Evolutionary conservation across 768 basidiomycete genomes (phyloP).

Genomic region (Amylocystis lapponica): DNA sequence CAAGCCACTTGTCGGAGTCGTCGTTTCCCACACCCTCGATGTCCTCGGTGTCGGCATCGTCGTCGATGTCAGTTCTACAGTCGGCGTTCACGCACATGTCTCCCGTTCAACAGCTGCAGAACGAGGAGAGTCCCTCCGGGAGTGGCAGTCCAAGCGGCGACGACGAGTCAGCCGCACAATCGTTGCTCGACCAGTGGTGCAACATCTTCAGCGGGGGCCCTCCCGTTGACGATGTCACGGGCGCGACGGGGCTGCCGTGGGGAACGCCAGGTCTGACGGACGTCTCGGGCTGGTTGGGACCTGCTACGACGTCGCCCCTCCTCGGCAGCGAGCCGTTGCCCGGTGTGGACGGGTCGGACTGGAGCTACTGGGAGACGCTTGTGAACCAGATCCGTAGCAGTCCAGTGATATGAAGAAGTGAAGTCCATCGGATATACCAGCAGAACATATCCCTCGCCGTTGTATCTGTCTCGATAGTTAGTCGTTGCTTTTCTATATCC

Average conservation of each 20-base stretch:
- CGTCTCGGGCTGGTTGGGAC: constrained; percentile 48
- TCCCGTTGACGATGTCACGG: constrained; percentile 22
- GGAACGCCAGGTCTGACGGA: constrained; percentile 52
- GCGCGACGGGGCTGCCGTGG: constrained; percentile 46
- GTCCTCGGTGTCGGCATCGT: not conserved
- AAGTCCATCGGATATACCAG: not conserved
- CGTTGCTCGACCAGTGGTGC: constrained; percentile 79
- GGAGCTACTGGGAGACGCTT: constrained; percentile 76
- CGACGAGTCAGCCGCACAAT: constrained; percentile 71
- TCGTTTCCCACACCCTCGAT: not conserved
- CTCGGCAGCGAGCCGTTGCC: constrained; percentile 40
- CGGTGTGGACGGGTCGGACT: constrained; percentile 61
- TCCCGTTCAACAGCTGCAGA: constrained; percentile 44
- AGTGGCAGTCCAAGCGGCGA: constrained; percentile 62
- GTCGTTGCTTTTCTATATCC: no score
- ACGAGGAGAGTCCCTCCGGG: constrained; percentile 53
- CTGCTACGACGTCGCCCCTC: constrained; percentile 25
- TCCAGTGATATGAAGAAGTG: constrained; percentile 14
- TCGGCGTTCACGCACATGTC: not conserved
- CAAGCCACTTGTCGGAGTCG: no score
- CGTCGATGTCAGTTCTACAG: not conserved
- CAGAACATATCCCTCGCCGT: not conserved
- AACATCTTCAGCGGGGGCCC: constrained; percentile 69
- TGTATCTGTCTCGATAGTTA: no score
- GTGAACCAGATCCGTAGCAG: constrained; percentile 49